Percentiles rank a stretch among this genome's conserved stretches.
These are phyloP conservation scores for Suillus subalutaceus DNA, from an alignment of 768 basidiomycete genomes.

Conservation along the genomic window DNA sequence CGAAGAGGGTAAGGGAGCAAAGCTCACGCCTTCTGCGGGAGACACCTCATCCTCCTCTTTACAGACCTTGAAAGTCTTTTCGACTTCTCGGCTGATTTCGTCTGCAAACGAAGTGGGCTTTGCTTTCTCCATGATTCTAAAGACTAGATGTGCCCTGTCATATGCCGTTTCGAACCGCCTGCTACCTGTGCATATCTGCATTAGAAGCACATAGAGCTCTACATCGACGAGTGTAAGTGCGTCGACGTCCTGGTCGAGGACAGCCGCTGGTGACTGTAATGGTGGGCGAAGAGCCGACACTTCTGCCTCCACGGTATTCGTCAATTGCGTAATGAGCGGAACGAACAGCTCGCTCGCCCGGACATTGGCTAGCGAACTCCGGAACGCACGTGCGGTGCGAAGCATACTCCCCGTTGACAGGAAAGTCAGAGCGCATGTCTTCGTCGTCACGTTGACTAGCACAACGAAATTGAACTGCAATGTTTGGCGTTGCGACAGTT, in stretches of 20 bases:
- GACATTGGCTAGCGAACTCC: neutral
- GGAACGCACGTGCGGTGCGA: constrained; percentile 7
- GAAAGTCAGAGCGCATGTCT: constrained; percentile 10
- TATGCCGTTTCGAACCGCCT: neutral
- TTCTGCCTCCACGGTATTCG: neutral
- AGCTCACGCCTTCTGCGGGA: neutral
- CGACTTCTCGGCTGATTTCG: neutral
- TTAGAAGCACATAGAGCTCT: constrained; percentile 14
- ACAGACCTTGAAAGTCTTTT: neutral
- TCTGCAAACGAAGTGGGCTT: neutral
- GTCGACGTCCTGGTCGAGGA: neutral
- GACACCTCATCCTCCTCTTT: neutral
- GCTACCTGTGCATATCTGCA: constrained; percentile 11
- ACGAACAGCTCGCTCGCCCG: neutral
- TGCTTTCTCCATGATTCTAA: constrained; percentile 3
- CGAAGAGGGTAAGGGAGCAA: neutral
- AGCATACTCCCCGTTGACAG: constrained; percentile 15
- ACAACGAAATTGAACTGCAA: constrained; percentile 12
- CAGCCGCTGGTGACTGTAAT: neutral
- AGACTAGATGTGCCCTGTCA: neutral
- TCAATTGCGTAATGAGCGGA: neutral
- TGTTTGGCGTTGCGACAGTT: constrained; percentile 21
- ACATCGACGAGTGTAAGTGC: constrained; percentile 7
- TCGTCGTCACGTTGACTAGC: constrained; percentile 1
- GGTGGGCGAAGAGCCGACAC: neutral